Evolutionary conservation across 2,329 filamentous ascomycete species (phyloP).

Genomic region (Pseudocercospora fuligena): DNA sequence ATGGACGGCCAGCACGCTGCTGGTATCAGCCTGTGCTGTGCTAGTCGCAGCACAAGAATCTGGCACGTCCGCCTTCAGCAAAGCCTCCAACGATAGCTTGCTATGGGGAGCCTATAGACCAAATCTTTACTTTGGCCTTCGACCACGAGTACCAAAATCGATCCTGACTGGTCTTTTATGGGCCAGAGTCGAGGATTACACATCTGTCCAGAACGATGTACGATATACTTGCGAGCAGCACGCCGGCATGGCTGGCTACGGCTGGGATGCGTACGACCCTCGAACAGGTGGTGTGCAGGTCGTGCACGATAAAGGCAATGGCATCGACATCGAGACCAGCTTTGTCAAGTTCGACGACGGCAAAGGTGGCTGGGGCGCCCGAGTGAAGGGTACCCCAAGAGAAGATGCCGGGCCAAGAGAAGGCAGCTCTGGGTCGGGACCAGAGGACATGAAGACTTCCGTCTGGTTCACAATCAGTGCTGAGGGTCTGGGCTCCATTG

Average conservation of each 20-base stretch:
- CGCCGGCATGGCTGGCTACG: slow-evolving; percentile 91
- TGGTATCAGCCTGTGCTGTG: slow-evolving; percentile 29
- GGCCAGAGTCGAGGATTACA: slow-evolving; percentile 81
- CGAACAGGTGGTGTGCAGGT: slow-evolving; percentile 84
- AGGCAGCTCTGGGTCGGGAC: slow-evolving; percentile 28
- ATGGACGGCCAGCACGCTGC: slow-evolving; percentile 31
- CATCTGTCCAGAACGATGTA: slow-evolving; percentile 75
- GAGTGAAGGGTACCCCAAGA: slow-evolving; percentile 80
- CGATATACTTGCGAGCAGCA: slow-evolving; percentile 96
- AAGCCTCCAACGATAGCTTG: slow-evolving; percentile 75
- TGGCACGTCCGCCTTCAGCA: slow-evolving; percentile 41
- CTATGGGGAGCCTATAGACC: slow-evolving; percentile 96
- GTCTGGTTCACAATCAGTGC: slow-evolving; percentile 82
- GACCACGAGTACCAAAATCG: slow-evolving; percentile 80
- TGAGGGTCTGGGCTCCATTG: slow-evolving; percentile 74
- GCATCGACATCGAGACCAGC: slow-evolving; percentile 86
- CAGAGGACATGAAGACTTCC: slow-evolving; percentile 69
- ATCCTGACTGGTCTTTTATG: slow-evolving; percentile 85
- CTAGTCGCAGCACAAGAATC: slow-evolving; percentile 23
- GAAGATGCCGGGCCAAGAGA: slow-evolving; percentile 61
- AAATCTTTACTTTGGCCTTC: slow-evolving; percentile 91
- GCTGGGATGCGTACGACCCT: slow-evolving; percentile 96
- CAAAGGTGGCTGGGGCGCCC: slow-evolving; percentile 75
- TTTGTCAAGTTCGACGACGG: slow-evolving; percentile 94
- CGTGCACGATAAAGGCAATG: slow-evolving; percentile 87